Conservation (phyloP, 768 basidiomycete species). For the Lentinula aciculospora region DNA sequence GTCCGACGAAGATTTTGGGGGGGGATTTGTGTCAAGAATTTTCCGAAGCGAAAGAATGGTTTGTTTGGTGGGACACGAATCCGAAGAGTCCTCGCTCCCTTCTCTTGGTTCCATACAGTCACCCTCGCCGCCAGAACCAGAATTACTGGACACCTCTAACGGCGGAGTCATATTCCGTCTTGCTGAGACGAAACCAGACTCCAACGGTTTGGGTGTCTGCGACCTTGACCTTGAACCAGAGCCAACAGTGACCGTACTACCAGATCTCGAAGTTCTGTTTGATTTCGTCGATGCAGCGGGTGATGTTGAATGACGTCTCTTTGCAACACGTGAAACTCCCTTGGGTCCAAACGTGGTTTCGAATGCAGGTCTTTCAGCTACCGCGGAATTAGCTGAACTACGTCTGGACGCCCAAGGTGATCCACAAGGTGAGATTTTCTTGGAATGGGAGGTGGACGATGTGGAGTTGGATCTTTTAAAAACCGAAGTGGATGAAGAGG, state of each 20-base stretch:
- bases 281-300: background rate
- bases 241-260: background rate
- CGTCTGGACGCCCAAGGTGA: slow-evolving; percentile 3
- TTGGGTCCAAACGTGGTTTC: background rate
- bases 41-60: slow-evolving; percentile 64
- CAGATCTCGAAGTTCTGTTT: background rate
- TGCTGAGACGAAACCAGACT: background rate
- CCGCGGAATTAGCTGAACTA: slow-evolving; percentile 4
- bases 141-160: slow-evolving; percentile 36
- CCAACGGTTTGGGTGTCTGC: slow-evolving; percentile 12
- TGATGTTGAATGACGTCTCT: background rate
- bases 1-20: slow-evolving; percentile 8
- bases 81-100: slow-evolving; percentile 31
- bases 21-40: slow-evolving; percentile 49
- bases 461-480: slow-evolving; percentile 6
- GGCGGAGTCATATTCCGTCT: slow-evolving; percentile 48
- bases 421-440: slow-evolving; percentile 4
- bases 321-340: background rate
- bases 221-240: slow-evolving; percentile 12
- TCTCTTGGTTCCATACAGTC: slow-evolving; percentile 29
- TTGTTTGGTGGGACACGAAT: slow-evolving; percentile 50
- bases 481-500: slow-evolving; percentile 12
- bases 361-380: slow-evolving; percentile 3
- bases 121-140: slow-evolving; percentile 21
- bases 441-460: background rate